Base-by-base conservation (phyloP, 1,284 basidiomycete genomes). In the Anthracocystis walkeri region DNA sequence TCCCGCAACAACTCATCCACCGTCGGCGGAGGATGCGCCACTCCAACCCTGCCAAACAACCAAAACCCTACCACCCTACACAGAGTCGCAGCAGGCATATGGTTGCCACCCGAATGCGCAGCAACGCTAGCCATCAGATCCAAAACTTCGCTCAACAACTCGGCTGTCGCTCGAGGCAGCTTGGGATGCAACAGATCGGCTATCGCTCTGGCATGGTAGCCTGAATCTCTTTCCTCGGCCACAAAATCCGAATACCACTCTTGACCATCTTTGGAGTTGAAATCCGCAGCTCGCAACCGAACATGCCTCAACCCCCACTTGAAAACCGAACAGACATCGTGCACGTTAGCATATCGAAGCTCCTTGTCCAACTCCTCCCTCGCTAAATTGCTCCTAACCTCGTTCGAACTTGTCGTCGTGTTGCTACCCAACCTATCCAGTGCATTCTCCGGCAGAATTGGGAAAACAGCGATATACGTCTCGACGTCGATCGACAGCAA, bases 271-370 rank as follows among this genome's bases (percentile, higher is more conserved):
- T 54, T 57, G 6, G 63, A 70, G 51, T 70, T 23, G 25, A 82
- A 77, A 45, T 82, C 80, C 11, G 63, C 20, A 1, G 63, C n/a
- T 3, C 50, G 50, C 2, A 81, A 29, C 3, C 70, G 71, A 49
- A 75, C 29, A 41, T 81, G 75, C 14, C 80, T 58, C 33, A 82
- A 55, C 4, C 74, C 77, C 80, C 78, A 82, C 50, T 80, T 82
- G 20, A 80, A 48, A 12, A 79, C 66, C 4, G 65, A 55, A 12
- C 78, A 74, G 14, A 77, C 65, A n/a, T 82, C 75, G 65, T 78
- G 77, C 7, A 75, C 58, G 6, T 56, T 48, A 0, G 79, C 77
- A 40, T 81, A 79, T 18, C 71, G 51, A 0, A 80, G 65, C 42
- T 80, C 68, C 33, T 65, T 75, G 38, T 65, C 58, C 33, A 81